These are phyloP conservation scores for Chlorella sp. DNA, from an alignment of 139 green algal species.

Conservation along the genomic window DNA sequence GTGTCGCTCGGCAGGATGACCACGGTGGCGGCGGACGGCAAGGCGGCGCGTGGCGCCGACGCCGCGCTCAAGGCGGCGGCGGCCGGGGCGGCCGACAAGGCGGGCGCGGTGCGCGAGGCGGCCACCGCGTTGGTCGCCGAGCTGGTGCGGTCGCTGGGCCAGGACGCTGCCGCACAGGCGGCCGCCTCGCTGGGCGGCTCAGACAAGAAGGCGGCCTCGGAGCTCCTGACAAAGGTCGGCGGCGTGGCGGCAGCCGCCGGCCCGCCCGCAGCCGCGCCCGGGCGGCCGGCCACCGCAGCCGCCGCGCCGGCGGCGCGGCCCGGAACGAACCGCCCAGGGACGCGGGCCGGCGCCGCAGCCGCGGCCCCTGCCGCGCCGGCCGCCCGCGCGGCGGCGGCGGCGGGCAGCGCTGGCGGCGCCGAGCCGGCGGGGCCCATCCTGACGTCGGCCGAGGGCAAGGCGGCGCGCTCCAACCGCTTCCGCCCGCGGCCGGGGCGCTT, in stretches of 20 bases:
- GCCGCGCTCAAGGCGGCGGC: slow-evolving; percentile 36
- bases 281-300: not conserved
- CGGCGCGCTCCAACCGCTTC: slow-evolving; percentile 54
- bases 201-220: slow-evolving; percentile 11
- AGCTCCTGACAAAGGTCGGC: slow-evolving; percentile 25
- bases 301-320: not conserved
- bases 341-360: too few relatives aligned
- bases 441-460: slow-evolving; percentile 62
- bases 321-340: too few relatives aligned
- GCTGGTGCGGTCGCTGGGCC: slow-evolving; percentile 5
- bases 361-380: not conserved
- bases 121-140: slow-evolving; percentile 52
- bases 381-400: not conserved
- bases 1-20: slow-evolving; percentile 35
- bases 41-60: slow-evolving; percentile 33
- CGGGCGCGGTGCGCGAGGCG: slow-evolving; percentile 69
- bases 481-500: slow-evolving; percentile 68
- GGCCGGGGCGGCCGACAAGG: slow-evolving; percentile 71
- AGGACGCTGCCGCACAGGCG: slow-evolving; percentile 7
- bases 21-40: slow-evolving; percentile 24
- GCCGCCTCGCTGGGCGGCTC: not conserved
- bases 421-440: slow-evolving; percentile 41
- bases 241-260: not conserved
- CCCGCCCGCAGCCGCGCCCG: not conserved
- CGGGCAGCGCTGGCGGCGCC: not conserved